Base-by-base conservation (phyloP, 2,329 filamentous ascomycete genomes). In the Geosmithia putterillii region DNA sequence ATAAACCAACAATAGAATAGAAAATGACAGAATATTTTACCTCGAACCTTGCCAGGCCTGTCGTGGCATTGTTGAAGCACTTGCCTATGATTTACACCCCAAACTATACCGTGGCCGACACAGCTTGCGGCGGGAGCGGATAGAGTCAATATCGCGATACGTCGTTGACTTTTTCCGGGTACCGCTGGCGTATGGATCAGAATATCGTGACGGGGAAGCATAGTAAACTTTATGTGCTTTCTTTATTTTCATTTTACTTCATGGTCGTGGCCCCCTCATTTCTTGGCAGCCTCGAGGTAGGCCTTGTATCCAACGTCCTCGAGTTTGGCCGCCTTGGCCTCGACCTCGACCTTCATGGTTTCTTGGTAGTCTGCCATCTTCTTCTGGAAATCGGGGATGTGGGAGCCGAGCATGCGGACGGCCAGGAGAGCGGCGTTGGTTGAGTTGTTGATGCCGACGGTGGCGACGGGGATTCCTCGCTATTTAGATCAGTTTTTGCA, bases 361-460 rank as follows among this genome's bases (percentile, higher is more conserved):
- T 68, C 61, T 57, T 79, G 74, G 56, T 84, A 87, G 17, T 68
- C 62, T 48, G 69, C 70, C 65, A 85, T 68, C 51, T 70, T 69
- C 46, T 71, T 61, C 41, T 68, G 62, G n/a, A 83, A 67, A n/a
- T 63, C 67, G 14, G 64, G 61, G 45, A 81, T 73, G 34, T 64
- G 67, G 3, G 73, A 60, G 3, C 80, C 81, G 3, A 88, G 58
- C 28, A 86, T 82, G 17, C 81, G 67, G 18, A 81, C 72, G 0
- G 83, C 83, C n/a, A 86, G 63, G 17, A 87, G 66, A 0, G 78
- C 83, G 1, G 84, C 84, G 53, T 88, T 89, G 44, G 82, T 82
- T 20, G 80, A 83, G 63, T 88, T 88, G 61, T 86, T 86, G 59
- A 88, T 86, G 10, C 78, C 83, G 3, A 89, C 82, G 0, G 83